Conservation (phyloP, 768 basidiomycete genomes). For the Dacryopinax spathularia region DNA sequence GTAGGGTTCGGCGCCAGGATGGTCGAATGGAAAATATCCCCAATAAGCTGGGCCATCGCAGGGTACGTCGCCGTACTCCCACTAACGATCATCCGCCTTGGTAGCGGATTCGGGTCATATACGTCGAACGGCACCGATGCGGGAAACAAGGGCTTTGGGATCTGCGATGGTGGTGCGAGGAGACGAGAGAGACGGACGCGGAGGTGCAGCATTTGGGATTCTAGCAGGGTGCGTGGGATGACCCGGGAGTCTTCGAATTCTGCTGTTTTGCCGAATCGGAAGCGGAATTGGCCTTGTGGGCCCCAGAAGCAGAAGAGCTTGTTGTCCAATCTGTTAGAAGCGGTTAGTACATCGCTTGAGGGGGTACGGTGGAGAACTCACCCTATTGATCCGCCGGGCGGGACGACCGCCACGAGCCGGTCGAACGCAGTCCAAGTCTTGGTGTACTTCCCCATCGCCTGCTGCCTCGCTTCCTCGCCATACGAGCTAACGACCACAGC, state of each 20-base stretch:
- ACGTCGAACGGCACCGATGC: constrained; percentile 66
- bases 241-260: constrained; percentile 81
- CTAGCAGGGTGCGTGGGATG: constrained; percentile 68
- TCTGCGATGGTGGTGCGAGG: constrained; percentile 48
- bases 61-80: constrained; percentile 80
- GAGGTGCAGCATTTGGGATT: constrained; percentile 68
- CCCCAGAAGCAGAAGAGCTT: constrained; percentile 86
- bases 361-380: constrained; percentile 24
- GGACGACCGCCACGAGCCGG: constrained; percentile 72
- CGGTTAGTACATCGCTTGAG: background rate
- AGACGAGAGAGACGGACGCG: constrained; percentile 70
- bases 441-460: constrained; percentile 57
- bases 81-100: constrained; percentile 49
- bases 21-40: constrained; percentile 70
- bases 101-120: constrained; percentile 54
- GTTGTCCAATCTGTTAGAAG: constrained; percentile 61
- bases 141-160: constrained; percentile 14
- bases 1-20: constrained; percentile 45
- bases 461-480: constrained; percentile 1
- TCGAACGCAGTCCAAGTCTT: constrained; percentile 90
- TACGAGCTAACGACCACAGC: background rate
- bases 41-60: constrained; percentile 59
- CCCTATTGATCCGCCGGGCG: constrained; percentile 84
- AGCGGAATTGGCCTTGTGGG: constrained; percentile 54
- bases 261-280: constrained; percentile 75